A percentile compares a stretch with the other conserved stretches of the same genome.
phyloP scores from a whole-genome alignment of 768 basidiomycete species.

The Filobasidium floriforme region DNA sequence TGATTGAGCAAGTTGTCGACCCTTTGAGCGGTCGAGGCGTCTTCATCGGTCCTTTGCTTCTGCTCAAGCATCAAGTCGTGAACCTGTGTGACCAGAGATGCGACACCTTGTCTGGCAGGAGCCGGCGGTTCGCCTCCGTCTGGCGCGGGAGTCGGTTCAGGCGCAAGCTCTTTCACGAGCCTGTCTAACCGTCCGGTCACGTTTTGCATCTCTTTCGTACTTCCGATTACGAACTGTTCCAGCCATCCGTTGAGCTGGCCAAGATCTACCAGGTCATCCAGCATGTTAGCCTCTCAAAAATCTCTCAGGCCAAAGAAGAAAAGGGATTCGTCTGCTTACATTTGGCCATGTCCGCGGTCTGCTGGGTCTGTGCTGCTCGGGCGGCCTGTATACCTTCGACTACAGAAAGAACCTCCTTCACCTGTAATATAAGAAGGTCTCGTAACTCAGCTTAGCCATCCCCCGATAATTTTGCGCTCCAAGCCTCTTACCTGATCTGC shows the following conservation, averaged over 20 bases:
- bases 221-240: constrained; percentile 69
- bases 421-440: constrained; percentile 22
- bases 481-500: too few species aligned
- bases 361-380: constrained; percentile 38
- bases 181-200: constrained; percentile 58
- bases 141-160: constrained; percentile 17
- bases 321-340: constrained; percentile 29
- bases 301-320: too few species aligned
- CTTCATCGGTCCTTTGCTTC: constrained; percentile 49
- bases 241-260: constrained; percentile 57
- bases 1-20: constrained; percentile 37
- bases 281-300: background rate
- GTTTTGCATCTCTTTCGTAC: constrained; percentile 63
- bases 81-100: constrained; percentile 45
- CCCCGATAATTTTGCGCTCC: too few species aligned
- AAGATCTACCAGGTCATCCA: constrained; percentile 27
- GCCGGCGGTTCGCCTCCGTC: background rate
- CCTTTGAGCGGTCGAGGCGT: constrained; percentile 51
- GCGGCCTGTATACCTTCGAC: constrained; percentile 39
- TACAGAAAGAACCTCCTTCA: constrained; percentile 33
- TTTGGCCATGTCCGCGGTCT: constrained; percentile 43
- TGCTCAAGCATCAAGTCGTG: constrained; percentile 47
- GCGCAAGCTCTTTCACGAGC: constrained; percentile 52
- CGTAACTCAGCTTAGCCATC: background rate
- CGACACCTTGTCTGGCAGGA: constrained; percentile 25